Conservation (phyloP, 2,329 filamentous ascomycete genomes). For the Cryphonectria parasitica region DNA sequence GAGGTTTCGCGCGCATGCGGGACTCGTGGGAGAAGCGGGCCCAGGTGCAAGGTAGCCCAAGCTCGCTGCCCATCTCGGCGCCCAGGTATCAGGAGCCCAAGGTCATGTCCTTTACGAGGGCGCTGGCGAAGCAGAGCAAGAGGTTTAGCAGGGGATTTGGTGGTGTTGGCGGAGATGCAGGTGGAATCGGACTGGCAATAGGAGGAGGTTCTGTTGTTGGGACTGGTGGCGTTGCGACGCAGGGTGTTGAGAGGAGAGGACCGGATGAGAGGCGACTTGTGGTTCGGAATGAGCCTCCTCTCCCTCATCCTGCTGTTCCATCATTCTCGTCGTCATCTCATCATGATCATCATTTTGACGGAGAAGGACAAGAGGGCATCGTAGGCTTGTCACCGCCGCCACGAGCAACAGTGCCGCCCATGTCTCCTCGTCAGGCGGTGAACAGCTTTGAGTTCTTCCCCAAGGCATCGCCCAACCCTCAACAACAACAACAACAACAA, state of each 20-base stretch:
- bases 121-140: conserved; percentile 34
- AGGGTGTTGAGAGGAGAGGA: conserved; percentile 12
- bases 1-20: conserved; percentile 40
- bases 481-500: conserved; percentile 10
- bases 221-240: conserved; percentile 1
- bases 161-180: conserved; percentile 36
- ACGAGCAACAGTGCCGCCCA: conserved; percentile 18
- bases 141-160: conserved; percentile 1
- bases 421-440: conserved; percentile 21
- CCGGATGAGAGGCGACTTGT: conserved; percentile 29
- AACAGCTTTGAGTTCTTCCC: conserved; percentile 25
- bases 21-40: conserved; percentile 41
- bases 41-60: conserved; percentile 38
- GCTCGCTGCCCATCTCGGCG: conserved; percentile 50
- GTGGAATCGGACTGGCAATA: conserved; percentile 51
- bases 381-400: background rate
- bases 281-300: conserved; percentile 5
- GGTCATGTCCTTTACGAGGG: conserved; percentile 31
- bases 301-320: conserved; percentile 1
- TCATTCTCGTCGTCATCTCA: background rate
- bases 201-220: conserved; percentile 38
- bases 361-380: background rate
- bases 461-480: background rate
- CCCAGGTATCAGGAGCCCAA: conserved; percentile 41
- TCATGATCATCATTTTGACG: background rate